Evolutionary conservation across 345 rosid species (phyloP).

Genomic region (Corchorus capsularis): DNA sequence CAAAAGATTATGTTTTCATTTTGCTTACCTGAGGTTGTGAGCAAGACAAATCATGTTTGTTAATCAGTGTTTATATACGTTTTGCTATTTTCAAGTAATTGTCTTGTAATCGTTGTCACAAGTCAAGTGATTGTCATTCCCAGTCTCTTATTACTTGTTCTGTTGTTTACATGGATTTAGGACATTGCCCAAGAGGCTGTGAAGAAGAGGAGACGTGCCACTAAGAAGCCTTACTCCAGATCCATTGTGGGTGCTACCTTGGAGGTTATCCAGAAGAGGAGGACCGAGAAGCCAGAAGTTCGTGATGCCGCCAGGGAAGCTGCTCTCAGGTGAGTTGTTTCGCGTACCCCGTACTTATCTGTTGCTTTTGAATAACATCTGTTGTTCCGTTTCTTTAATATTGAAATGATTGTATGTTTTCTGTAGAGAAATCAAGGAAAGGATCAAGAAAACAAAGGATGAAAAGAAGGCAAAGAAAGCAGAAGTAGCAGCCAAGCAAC

Average conservation of each 20-base stretch:
- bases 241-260: conserved; percentile 75
- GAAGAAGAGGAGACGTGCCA: conserved; percentile 61
- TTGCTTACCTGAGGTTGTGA: not conserved
- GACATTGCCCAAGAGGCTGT: conserved; percentile 72
- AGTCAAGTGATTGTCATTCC: not conserved
- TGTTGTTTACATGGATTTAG: conserved; percentile 25
- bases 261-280: conserved; percentile 70
- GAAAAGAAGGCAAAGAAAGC: conserved; percentile 90
- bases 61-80: not conserved
- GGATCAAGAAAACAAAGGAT: conserved; percentile 81
- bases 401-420: not conserved
- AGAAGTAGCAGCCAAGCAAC: conserved; percentile 55
- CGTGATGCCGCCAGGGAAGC: conserved; percentile 82
- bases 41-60: not conserved
- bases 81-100: not conserved
- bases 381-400: not conserved
- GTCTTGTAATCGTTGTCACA: not conserved
- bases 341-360: too few species aligned
- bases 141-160: too few species aligned
- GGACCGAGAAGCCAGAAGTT: conserved; percentile 79
- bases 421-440: conserved; percentile 76
- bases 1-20: not conserved
- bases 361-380: not conserved
- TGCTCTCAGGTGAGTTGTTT: conserved; percentile 51
- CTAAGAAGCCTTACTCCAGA: conserved; percentile 79